Evolutionary conservation across 495 filamentous ascomycete genomes (phyloP).

Genomic region (Penicillium cataractarum): DNA sequence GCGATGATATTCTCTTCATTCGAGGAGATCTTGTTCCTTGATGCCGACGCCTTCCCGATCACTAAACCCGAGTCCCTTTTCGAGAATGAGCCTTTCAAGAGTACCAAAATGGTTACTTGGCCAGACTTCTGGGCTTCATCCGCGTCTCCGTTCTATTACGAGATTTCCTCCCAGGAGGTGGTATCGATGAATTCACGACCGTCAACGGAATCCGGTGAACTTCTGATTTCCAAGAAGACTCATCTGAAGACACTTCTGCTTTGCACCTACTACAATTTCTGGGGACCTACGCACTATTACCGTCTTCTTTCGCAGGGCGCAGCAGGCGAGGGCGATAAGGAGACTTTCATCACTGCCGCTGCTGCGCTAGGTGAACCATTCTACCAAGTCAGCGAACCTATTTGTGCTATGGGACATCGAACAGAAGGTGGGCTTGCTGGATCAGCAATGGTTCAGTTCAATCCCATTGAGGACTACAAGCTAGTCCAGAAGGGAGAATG

Average conservation of each 20-base stretch:
- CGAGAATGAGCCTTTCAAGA: conserved; percentile 46
- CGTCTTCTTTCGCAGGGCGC: conserved; percentile 54
- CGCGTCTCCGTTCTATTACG: conserved; percentile 49
- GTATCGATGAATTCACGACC: conserved; percentile 32
- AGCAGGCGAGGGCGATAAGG: conserved; percentile 61
- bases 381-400: conserved; percentile 68
- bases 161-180: conserved; percentile 46
- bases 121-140: conserved; percentile 60
- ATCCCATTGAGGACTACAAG: conserved; percentile 44
- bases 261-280: conserved; percentile 62
- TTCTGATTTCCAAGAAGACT: conserved; percentile 53
- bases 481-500: conserved; percentile 27
- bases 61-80: conserved; percentile 52
- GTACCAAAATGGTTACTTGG: conserved; percentile 53
- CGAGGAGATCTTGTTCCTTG: conserved; percentile 57
- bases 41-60: conserved; percentile 55
- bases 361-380: conserved; percentile 45
- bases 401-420: conserved; percentile 20
- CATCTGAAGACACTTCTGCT: conserved; percentile 55
- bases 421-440: conserved; percentile 18
- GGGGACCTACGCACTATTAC: conserved; percentile 57
- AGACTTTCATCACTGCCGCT: conserved; percentile 58
- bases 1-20: conserved; percentile 59
- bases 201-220: conserved; percentile 56
- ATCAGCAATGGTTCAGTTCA: conserved; percentile 47